These are phyloP conservation scores for Niveomyces coronatus DNA, from an alignment of 2,329 filamentous ascomycete species.

Conservation along the genomic window DNA sequence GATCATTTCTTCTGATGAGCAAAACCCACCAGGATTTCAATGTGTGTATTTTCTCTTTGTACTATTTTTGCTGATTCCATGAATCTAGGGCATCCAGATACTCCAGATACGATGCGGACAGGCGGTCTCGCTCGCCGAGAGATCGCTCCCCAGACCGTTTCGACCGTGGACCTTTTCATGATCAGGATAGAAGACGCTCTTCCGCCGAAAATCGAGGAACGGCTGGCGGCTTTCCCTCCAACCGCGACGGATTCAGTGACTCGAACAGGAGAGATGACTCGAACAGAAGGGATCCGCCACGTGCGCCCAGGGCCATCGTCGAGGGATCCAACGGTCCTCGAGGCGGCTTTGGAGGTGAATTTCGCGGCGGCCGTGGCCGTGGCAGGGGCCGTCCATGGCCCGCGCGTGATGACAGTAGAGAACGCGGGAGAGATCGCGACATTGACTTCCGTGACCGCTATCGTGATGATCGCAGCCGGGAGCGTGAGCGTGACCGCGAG, in stretches of 20 bases:
- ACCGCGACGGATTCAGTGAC: constrained; percentile 48
- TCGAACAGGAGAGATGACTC: constrained; percentile 46
- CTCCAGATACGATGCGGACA: constrained; percentile 52
- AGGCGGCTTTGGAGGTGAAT: constrained; percentile 55
- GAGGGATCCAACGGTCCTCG: constrained; percentile 60
- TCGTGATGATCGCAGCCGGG: constrained; percentile 49
- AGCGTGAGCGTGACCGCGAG: constrained; percentile 46
- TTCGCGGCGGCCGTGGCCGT: constrained; percentile 41
- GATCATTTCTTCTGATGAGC: too few species aligned
- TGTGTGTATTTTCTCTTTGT: background rate
- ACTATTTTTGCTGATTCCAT: constrained; percentile 2
- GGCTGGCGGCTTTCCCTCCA: constrained; percentile 48
- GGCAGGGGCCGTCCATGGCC: constrained; percentile 49
- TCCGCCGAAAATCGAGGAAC: constrained; percentile 47
- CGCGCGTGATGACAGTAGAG: constrained; percentile 49
- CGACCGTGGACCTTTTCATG: constrained; percentile 44
- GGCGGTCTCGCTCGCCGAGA: constrained; percentile 53
- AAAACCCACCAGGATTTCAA: background rate
- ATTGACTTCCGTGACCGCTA: constrained; percentile 49
- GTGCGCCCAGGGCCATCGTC: constrained; percentile 70
- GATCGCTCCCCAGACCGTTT: constrained; percentile 62
- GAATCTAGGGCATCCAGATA: constrained; percentile 41
- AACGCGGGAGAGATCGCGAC: constrained; percentile 49
- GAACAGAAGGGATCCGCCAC: constrained; percentile 58
- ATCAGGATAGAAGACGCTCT: constrained; percentile 62